A percentile compares a stretch with the other conserved stretches of the same genome.
Conservation (phyloP, 305 asterid genomes). For the Fraxinus ornus region DNA sequence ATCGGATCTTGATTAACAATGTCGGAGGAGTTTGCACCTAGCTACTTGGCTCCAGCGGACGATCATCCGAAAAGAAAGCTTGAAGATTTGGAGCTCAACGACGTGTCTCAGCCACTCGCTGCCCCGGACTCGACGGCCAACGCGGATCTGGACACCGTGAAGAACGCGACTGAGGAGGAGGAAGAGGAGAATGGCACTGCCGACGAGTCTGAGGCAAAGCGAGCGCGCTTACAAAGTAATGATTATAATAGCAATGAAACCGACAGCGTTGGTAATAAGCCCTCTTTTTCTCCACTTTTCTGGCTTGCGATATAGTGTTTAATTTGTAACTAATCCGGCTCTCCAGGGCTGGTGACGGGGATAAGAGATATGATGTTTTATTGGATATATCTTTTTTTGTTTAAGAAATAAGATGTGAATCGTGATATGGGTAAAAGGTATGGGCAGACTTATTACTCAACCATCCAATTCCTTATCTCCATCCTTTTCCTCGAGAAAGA, state of each 20-base stretch:
- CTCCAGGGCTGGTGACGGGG: neutral
- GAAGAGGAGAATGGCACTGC: constrained; percentile 42
- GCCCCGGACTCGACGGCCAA: constrained; percentile 29
- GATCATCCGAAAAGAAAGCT: constrained; percentile 77
- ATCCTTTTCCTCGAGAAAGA: neutral
- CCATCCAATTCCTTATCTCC: neutral
- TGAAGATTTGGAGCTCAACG: constrained; percentile 63
- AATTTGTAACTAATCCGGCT: neutral
- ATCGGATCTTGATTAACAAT: constrained; percentile 35
- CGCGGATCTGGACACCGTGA: constrained; percentile 32
- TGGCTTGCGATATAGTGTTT: neutral
- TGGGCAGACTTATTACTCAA: neutral
- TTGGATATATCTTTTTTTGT: neutral
- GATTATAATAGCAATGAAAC: constrained; percentile 33
- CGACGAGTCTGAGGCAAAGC: constrained; percentile 65
- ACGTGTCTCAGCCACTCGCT: constrained; percentile 32
- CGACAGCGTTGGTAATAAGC: constrained; percentile 40
- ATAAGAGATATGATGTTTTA: neutral
- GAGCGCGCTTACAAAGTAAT: constrained; percentile 66
- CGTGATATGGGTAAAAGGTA: neutral
- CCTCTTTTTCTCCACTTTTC: neutral
- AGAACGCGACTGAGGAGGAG: constrained; percentile 36
- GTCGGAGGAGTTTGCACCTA: constrained; percentile 60
- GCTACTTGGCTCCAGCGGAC: constrained; percentile 29
- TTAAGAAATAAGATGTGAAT: neutral